These are phyloP conservation scores for Penicillium bialowiezense DNA, from an alignment of 495 filamentous ascomycete species.

Conservation along the genomic window DNA sequence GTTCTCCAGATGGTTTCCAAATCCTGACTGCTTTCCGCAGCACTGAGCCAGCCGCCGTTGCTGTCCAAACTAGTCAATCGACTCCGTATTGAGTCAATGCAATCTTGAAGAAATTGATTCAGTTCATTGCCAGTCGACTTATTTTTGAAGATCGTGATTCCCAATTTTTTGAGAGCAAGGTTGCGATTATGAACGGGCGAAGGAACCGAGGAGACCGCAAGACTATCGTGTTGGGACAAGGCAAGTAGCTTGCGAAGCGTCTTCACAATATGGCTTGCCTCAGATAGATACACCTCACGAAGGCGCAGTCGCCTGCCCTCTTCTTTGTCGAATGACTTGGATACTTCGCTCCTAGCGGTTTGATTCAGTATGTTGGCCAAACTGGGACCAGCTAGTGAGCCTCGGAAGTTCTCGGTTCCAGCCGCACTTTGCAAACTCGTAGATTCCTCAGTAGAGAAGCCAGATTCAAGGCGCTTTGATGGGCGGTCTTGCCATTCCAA, in stretches of 20 bases:
- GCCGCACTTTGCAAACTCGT: conserved; percentile 64
- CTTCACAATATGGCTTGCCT: conserved; percentile 51
- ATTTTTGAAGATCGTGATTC: conserved; percentile 28
- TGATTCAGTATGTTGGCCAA: conserved; percentile 36
- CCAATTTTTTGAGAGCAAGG: conserved; percentile 28
- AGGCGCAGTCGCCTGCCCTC: conserved; percentile 59
- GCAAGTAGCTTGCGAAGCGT: conserved; percentile 42
- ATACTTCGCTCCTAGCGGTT: conserved; percentile 39
- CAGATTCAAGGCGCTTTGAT: conserved; percentile 58
- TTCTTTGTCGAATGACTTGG: conserved; percentile 57
- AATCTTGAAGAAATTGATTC: conserved; percentile 30
- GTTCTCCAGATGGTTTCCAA: conserved; percentile 61
- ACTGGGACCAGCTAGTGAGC: conserved; percentile 46
- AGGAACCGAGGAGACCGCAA: conserved; percentile 6
- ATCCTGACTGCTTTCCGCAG: conserved; percentile 46
- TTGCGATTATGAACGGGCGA: conserved; percentile 10
- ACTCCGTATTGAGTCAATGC: conserved; percentile 43
- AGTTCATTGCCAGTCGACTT: conserved; percentile 27
- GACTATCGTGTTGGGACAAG: conserved; percentile 28
- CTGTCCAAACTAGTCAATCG: conserved; percentile 44
- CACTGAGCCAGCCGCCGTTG: conserved; percentile 51
- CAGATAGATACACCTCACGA: conserved; percentile 65
- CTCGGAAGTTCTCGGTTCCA: conserved; percentile 53
- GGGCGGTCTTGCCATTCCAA: conserved; percentile 81
- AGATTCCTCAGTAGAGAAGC: conserved; percentile 65